A percentile compares a stretch with the other conserved stretches of the same genome.
Conservation (phyloP, 2,329 filamentous ascomycete genomes). For the Pseudocercospora fijiensis region DNA sequence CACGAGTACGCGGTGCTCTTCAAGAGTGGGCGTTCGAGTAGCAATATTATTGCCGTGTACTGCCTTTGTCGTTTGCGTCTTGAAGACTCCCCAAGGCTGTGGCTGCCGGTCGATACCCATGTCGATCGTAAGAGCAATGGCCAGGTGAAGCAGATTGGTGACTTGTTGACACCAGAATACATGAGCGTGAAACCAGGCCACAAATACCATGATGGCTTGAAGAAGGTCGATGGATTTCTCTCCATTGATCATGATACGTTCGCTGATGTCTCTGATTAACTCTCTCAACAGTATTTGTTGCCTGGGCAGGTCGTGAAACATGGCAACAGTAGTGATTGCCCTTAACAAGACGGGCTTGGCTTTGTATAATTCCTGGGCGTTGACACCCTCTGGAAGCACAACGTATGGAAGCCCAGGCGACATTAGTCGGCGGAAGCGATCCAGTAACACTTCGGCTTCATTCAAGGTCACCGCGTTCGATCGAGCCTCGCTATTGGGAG, state of each 20-base stretch:
- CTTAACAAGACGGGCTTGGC: slow-evolving; percentile 34
- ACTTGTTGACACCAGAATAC: slow-evolving; percentile 35
- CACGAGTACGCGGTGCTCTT: slow-evolving; percentile 32
- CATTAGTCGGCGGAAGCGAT: slow-evolving; percentile 33
- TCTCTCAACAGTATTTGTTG: slow-evolving; percentile 32
- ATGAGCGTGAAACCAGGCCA: slow-evolving; percentile 29
- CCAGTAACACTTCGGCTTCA: slow-evolving; percentile 33
- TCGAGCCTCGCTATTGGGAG: background rate
- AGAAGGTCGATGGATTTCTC: slow-evolving; percentile 36
- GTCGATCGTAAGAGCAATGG: slow-evolving; percentile 32
- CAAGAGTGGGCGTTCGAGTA: slow-evolving; percentile 18
- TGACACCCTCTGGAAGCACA: slow-evolving; percentile 23
- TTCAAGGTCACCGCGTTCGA: slow-evolving; percentile 23
- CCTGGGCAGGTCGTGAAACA: slow-evolving; percentile 32
- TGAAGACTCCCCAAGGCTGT: slow-evolving; percentile 22
- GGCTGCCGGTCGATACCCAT: slow-evolving; percentile 32
- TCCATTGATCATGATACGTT: slow-evolving; percentile 34
- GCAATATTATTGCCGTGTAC: slow-evolving; percentile 12
- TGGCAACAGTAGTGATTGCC: slow-evolving; percentile 33
- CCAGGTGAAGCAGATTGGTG: slow-evolving; percentile 34
- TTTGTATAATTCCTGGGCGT: slow-evolving; percentile 27
- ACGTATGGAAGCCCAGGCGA: slow-evolving; percentile 33
- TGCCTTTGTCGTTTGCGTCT: slow-evolving; percentile 21
- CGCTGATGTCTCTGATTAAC: slow-evolving; percentile 33
- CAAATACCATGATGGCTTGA: slow-evolving; percentile 25